Percentiles rank a stretch among this genome's conserved stretches.
phyloP scores from a whole-genome alignment of 2,329 filamentous ascomycete species.

The Cladosporium sp. region DNA sequence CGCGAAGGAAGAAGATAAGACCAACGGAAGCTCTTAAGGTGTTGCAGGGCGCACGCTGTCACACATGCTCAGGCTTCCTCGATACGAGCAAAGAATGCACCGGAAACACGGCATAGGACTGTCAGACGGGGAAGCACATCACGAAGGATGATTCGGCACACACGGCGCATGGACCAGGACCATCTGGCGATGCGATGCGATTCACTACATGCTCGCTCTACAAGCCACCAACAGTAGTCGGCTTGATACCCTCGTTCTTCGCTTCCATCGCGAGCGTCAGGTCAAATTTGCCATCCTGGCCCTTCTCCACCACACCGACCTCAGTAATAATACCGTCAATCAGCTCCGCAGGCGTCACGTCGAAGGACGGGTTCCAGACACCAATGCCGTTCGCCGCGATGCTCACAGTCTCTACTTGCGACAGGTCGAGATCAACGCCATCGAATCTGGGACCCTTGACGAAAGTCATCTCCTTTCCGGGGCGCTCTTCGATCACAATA shows the following conservation, averaged over 20 bases:
- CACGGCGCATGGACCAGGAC: too few relatives aligned
- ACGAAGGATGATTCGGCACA: background rate
- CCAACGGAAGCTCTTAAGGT: background rate
- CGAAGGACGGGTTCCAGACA: conserved; percentile 97
- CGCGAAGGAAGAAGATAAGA: background rate
- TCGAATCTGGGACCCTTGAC: conserved; percentile 70
- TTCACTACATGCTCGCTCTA: conserved; percentile 14
- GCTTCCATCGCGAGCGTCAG: conserved; percentile 30
- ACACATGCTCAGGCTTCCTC: too few relatives aligned
- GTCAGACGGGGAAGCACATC: background rate
- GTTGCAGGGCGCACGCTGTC: too few relatives aligned
- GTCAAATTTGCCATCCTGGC: conserved; percentile 64
- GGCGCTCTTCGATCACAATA: conserved; percentile 88
- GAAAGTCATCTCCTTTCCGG: conserved; percentile 74
- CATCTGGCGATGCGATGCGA: background rate
- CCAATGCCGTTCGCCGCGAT: conserved; percentile 72
- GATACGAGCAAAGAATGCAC: too few relatives aligned
- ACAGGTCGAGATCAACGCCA: conserved; percentile 57
- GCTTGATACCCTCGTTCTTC: conserved; percentile 32
- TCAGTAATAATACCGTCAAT: conserved; percentile 96
- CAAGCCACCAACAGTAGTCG: conserved; percentile 27
- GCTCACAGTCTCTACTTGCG: conserved; percentile 65
- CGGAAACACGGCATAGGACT: too few relatives aligned
- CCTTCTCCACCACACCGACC: conserved; percentile 79
- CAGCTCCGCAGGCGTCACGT: conserved; percentile 81